Conservation (phyloP, 805 yeast genomes). For the Torulaspora maleeae region DNA sequence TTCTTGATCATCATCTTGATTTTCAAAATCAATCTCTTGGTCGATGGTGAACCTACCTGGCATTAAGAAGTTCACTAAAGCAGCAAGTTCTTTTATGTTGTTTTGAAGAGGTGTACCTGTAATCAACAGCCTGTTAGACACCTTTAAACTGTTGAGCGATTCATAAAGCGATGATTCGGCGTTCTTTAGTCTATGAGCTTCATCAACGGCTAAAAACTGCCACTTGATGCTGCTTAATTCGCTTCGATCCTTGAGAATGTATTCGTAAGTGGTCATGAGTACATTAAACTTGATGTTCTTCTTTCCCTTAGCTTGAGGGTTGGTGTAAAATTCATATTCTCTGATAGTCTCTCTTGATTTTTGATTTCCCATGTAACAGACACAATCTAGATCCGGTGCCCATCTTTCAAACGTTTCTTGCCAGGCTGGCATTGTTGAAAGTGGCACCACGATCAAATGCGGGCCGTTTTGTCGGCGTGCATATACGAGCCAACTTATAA, state of each 20-base stretch:
- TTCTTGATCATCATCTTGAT: conserved; percentile 84
- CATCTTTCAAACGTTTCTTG: conserved; percentile 97
- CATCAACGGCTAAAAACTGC: conserved; percentile 98
- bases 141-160: conserved; percentile 75
- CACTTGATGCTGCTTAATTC: conserved; percentile 82
- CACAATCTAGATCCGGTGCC: conserved; percentile 94
- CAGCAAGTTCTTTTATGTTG: conserved; percentile 91
- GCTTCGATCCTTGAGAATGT: conserved; percentile 79
- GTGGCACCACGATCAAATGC: conserved; percentile 91
- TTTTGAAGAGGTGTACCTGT: conserved; percentile 99
- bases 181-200: conserved; percentile 94
- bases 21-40: conserved; percentile 91
- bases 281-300: conserved; percentile 84
- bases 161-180: conserved; percentile 92
- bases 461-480: conserved; percentile 98
- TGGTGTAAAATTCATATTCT: conserved; percentile 76
- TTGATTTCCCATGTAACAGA: conserved; percentile 89
- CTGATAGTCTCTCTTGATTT: conserved; percentile 77
- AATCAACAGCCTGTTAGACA: conserved; percentile 76
- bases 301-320: conserved; percentile 40
- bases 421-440: conserved; percentile 97
- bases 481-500: conserved; percentile 88
- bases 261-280: conserved; percentile 92
- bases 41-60: conserved; percentile 89
- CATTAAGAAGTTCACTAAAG: conserved; percentile 90